A percentile compares a stretch with the other conserved stretches of the same genome.
These are phyloP conservation scores for Suillus alpinus DNA, from an alignment of 768 basidiomycete species.

Conservation along the genomic window DNA sequence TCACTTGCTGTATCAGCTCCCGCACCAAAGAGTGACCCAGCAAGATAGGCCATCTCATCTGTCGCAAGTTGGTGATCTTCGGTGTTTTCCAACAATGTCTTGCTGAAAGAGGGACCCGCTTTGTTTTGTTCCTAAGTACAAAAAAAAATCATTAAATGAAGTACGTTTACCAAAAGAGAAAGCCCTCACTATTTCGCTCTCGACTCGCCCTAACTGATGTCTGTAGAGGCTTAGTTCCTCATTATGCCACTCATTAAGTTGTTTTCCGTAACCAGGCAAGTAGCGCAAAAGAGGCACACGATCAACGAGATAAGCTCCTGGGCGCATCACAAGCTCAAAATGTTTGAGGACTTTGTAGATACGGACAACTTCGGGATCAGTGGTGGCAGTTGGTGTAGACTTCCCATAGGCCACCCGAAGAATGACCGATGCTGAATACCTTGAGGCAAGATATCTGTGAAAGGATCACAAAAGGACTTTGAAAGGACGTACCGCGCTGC, in stretches of 20 bases:
- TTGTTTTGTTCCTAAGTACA: slow-evolving; percentile 3
- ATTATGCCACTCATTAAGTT: slow-evolving; percentile 48
- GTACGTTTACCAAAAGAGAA: not conserved
- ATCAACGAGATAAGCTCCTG: slow-evolving; percentile 53
- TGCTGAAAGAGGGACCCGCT: slow-evolving; percentile 37
- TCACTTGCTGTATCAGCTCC: slow-evolving; percentile 46
- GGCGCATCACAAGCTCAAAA: slow-evolving; percentile 28
- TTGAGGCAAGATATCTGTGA: slow-evolving; percentile 9
- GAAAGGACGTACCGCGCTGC: slow-evolving; percentile 26
- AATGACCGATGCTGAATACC: slow-evolving; percentile 12
- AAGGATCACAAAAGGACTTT: slow-evolving; percentile 27
- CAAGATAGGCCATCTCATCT: slow-evolving; percentile 52
- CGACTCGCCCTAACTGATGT: slow-evolving; percentile 41
- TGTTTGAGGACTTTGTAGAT: slow-evolving; percentile 20
- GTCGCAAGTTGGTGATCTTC: slow-evolving; percentile 44
- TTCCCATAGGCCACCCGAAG: slow-evolving; percentile 13
- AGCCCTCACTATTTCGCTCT: slow-evolving; percentile 35
- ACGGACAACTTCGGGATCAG: slow-evolving; percentile 11
- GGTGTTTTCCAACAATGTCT: slow-evolving; percentile 50
- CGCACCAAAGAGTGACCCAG: slow-evolving; percentile 57
- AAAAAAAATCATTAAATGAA: not conserved
- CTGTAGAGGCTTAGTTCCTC: slow-evolving; percentile 53
- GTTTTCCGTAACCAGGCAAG: slow-evolving; percentile 51
- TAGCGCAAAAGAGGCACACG: slow-evolving; percentile 44
- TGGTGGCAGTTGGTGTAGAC: slow-evolving; percentile 9